Conservation (phyloP, 2,329 filamentous ascomycete genomes). For the Aspergillus alliaceus region DNA sequence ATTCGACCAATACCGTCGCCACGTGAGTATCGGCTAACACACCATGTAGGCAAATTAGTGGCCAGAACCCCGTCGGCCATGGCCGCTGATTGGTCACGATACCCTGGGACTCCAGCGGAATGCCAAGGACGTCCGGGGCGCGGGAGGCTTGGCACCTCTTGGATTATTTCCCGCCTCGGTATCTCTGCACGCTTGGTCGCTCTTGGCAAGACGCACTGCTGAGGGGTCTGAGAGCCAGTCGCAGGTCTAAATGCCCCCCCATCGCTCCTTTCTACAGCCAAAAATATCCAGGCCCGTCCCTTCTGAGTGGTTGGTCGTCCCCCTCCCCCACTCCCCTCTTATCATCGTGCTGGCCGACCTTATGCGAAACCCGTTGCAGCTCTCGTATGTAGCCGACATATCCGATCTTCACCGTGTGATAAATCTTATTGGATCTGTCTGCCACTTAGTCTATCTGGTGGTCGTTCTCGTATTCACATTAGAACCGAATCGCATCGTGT, state of each 20-base stretch:
- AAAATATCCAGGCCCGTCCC: background rate
- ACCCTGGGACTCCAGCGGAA: slow-evolving; percentile 16
- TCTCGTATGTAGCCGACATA: slow-evolving; percentile 13
- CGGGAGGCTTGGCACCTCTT: slow-evolving; percentile 20
- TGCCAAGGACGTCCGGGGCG: slow-evolving; percentile 18
- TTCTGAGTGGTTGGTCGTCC: background rate
- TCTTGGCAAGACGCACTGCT: slow-evolving; percentile 15
- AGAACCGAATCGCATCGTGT: background rate
- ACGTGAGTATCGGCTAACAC: slow-evolving; percentile 9
- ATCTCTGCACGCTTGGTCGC: slow-evolving; percentile 8
- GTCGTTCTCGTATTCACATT: slow-evolving; percentile 9
- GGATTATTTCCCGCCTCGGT: slow-evolving; percentile 10
- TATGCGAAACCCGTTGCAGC: background rate
- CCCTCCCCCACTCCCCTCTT: background rate
- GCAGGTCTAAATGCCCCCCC: slow-evolving; percentile 10
- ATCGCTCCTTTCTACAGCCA: slow-evolving; percentile 9
- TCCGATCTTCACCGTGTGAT: slow-evolving; percentile 11
- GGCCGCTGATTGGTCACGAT: slow-evolving; percentile 13
- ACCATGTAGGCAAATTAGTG: slow-evolving; percentile 2
- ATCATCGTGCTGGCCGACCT: slow-evolving; percentile 6
- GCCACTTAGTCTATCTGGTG: background rate
- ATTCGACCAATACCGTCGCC: slow-evolving; percentile 9
- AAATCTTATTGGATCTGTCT: slow-evolving; percentile 14
- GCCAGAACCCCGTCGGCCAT: slow-evolving; percentile 4
- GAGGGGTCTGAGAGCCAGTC: slow-evolving; percentile 13